phyloP scores from a whole-genome alignment of 768 basidiomycete genomes.

The Pisolithus tinctorius region DNA sequence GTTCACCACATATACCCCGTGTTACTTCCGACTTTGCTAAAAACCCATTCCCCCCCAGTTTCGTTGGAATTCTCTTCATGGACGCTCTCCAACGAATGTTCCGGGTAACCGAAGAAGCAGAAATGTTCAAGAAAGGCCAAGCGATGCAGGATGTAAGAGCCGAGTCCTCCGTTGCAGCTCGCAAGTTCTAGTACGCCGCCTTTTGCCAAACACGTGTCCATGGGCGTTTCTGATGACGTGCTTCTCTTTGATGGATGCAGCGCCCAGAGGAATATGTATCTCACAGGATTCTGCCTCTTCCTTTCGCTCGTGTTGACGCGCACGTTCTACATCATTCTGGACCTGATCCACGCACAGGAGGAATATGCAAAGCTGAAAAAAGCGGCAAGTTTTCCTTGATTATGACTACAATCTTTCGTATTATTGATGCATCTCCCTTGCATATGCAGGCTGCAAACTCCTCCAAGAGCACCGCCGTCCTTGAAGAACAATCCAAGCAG shows the following conservation, averaged over 20 bases:
- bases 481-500: conserved; percentile 29
- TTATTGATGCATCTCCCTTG: background rate
- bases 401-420: background rate
- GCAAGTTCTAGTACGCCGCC: conserved; percentile 83
- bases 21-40: background rate
- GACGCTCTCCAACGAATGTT: conserved; percentile 94
- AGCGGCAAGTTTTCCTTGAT: conserved; percentile 23
- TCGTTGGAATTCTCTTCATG: conserved; percentile 79
- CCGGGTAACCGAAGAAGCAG: conserved; percentile 65
- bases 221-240: too few relatives aligned
- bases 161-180: conserved; percentile 85
- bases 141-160: conserved; percentile 56
- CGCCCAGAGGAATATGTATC: conserved; percentile 85
- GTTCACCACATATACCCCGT: background rate
- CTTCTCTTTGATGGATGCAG: conserved; percentile 28
- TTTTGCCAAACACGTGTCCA: background rate
- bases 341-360: conserved; percentile 87
- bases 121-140: conserved; percentile 53
- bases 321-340: conserved; percentile 87
- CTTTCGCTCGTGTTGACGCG: conserved; percentile 91
- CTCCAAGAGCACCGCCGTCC: conserved; percentile 23
- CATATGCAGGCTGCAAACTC: conserved; percentile 26
- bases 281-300: conserved; percentile 92
- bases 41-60: conserved; percentile 34
- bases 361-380: conserved; percentile 80